A percentile compares a stretch with the other conserved stretches of the same genome.
These are phyloP conservation scores for Alternaria angustiovoidea DNA, from an alignment of 2,329 filamentous ascomycete genomes.

Conservation along the genomic window DNA sequence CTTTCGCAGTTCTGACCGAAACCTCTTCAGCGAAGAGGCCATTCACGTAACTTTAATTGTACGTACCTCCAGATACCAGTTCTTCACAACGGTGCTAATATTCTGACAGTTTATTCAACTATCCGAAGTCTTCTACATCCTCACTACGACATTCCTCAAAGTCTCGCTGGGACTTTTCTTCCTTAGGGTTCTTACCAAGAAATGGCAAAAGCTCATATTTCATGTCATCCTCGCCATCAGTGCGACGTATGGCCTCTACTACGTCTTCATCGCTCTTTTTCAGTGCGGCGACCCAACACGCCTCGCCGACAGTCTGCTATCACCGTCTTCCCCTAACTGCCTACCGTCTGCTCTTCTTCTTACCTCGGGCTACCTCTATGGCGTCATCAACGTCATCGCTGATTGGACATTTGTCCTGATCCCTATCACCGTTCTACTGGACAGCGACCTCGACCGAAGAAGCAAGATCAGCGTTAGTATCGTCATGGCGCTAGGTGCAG, in stretches of 20 bases:
- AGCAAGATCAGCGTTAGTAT: conserved; percentile 57
- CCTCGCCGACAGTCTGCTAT: conserved; percentile 31
- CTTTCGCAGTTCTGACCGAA: conserved; percentile 12
- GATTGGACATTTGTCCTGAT: conserved; percentile 49
- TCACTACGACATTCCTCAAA: conserved; percentile 60
- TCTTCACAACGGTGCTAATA: conserved; percentile 5
- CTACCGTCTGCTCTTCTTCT: conserved; percentile 34
- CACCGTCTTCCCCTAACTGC: conserved; percentile 24
- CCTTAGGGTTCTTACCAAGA: conserved; percentile 42
- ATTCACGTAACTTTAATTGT: conserved; percentile 32
- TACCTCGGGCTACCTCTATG: conserved; percentile 42
- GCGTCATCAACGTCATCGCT: conserved; percentile 42
- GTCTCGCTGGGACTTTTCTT: conserved; percentile 49
- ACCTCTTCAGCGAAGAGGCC: conserved; percentile 22
- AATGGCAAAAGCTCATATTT: conserved; percentile 36
- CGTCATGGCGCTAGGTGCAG: conserved; percentile 55
- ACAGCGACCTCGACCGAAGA: conserved; percentile 55
- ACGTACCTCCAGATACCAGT: conserved; percentile 3
- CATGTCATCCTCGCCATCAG: conserved; percentile 6
- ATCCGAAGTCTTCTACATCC: conserved; percentile 61
- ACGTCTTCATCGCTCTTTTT: conserved; percentile 40
- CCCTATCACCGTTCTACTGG: conserved; percentile 43
- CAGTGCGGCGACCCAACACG: conserved; percentile 41
- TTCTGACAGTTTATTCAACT: conserved; percentile 39
- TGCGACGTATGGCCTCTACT: conserved; percentile 36